A percentile compares a stretch with the other conserved stretches of the same genome.
Conservation (phyloP, 495 filamentous ascomycete genomes). For the Filosporella fistucella region DNA sequence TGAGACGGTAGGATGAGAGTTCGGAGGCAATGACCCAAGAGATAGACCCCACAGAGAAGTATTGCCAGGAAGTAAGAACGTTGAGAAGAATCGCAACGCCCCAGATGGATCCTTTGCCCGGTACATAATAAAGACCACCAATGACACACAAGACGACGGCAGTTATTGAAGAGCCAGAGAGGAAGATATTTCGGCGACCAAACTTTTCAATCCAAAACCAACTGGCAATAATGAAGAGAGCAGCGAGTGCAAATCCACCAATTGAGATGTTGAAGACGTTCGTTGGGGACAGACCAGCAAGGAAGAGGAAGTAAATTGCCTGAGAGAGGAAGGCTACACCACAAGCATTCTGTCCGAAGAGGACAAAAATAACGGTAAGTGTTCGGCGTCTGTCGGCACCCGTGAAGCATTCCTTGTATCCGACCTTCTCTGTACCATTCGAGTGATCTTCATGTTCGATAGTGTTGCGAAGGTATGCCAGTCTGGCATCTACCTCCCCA, state of each 20-base stretch:
- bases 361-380: neutral
- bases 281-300: neutral
- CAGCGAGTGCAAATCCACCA: neutral
- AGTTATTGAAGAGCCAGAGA: neutral
- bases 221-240: neutral
- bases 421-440: neutral
- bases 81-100: neutral
- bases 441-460: neutral
- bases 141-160: neutral
- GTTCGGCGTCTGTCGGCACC: neutral
- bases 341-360: neutral
- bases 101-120: neutral
- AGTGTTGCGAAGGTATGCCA: neutral
- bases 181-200: neutral
- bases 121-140: neutral
- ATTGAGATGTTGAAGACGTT: neutral
- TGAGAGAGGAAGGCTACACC: neutral
- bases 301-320: neutral
- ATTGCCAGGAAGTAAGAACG: neutral
- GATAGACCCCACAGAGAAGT: neutral
- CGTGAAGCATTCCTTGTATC: neutral
- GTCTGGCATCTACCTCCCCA: neutral
- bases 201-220: neutral
- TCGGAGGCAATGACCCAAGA: slow-evolving; percentile 2
- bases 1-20: slow-evolving; percentile 1